These are phyloP conservation scores for Backusella psychrophila DNA, from an alignment of 192 early-diverging fungal species.

Conservation along the genomic window DNA sequence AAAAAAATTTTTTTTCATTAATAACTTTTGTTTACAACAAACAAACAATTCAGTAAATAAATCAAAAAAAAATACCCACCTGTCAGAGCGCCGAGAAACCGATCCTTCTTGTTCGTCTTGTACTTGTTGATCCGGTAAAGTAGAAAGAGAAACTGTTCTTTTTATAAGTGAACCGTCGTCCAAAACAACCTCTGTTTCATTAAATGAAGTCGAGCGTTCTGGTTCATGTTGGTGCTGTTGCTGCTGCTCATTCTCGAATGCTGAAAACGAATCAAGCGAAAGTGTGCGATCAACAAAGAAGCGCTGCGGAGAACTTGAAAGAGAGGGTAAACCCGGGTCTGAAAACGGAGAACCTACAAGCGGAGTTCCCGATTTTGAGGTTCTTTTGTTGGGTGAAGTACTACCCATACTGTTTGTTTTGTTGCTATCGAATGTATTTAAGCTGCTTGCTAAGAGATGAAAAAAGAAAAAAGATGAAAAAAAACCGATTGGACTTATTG, in stretches of 20 bases:
- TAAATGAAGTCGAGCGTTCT: not conserved
- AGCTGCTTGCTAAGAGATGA: not conserved
- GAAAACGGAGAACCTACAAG: conserved; percentile 6
- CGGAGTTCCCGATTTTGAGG: not conserved
- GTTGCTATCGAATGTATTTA: not conserved
- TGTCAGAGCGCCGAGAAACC: not conserved
- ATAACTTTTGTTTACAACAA: not conserved
- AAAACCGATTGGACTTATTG: too few relatives aligned
- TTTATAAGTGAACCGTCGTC: conserved; percentile 35
- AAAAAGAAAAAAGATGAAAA: not conserved
- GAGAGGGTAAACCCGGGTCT: conserved; percentile 1
- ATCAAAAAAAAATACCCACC: not conserved
- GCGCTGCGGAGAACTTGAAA: not conserved
- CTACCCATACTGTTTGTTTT: not conserved
- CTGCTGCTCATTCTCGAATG: not conserved
- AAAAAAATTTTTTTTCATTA: not conserved
- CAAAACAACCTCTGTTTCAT: conserved; percentile 29
- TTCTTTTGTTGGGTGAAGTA: not conserved
- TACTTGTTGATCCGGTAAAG: conserved; percentile 23
- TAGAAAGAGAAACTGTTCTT: conserved; percentile 34
- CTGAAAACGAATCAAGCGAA: not conserved
- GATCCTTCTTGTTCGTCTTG: not conserved
- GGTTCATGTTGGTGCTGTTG: not conserved
- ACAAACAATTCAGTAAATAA: not conserved
- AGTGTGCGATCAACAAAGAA: conserved; percentile 1